Base-by-base conservation (phyloP, 768 basidiomycete genomes). In the Trametes coccinea region DNA sequence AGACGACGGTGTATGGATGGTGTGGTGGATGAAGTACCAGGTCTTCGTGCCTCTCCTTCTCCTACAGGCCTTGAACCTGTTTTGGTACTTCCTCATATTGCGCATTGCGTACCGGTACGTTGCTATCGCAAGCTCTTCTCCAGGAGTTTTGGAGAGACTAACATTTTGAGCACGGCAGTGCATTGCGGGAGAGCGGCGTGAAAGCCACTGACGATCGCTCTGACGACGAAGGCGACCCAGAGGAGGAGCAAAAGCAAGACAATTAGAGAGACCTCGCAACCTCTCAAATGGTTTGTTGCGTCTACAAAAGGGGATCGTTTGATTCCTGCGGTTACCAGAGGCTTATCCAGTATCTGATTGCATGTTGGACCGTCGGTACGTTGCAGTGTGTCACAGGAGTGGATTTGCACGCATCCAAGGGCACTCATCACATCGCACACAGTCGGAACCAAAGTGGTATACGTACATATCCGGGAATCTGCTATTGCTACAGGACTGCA, bases 61-160 rank as follows among this genome's bases (percentile, higher is more conserved):
- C 0, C 79, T 99, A 14, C 93, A 95, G 71, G 66, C 84, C 43
- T 79, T 99, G 67, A 98, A 98, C 71, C 61, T 96, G 29, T 97
- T 97, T 80, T 98, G 95, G 95, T 96, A 92, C 73, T 86, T 80
- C 75, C 79, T 94, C 30, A 94, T 98, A 72, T 74, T 83, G 71
- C 86, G 93, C 56, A 89, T 96, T 53, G 78, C 89, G 13, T 73
- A 81, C 50, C 82, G 90, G 92, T 93, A 64, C 46, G 86, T 77
- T 5, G 2, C 39, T 49, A 5, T 30, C 7, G 27, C 61, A 37
- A 22, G 22, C 22, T 37, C 34, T 6, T 37, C 34, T 5, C 34
- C 34, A 5, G 6, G 65, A 93, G 91, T 48, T 85, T 85, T 5
- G 40, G 91, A 29, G 74, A 72, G 2, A 14, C 7, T 14, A 43